These are phyloP conservation scores for Colletotrichum cordylinicola DNA, from an alignment of 2,329 filamentous ascomycete genomes.

Conservation along the genomic window DNA sequence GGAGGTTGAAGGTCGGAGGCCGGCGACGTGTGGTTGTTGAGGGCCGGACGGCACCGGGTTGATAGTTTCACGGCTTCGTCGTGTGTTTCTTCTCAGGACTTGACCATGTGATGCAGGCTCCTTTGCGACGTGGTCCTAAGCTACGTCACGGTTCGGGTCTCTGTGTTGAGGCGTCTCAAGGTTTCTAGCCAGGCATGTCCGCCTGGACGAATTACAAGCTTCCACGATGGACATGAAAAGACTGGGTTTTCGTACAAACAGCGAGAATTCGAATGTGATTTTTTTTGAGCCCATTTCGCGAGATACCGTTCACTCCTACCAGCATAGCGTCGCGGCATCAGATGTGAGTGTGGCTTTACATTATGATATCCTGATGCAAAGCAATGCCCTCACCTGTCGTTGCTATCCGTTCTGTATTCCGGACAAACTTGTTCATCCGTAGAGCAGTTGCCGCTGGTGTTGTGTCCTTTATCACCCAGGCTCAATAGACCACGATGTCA, in stretches of 20 bases:
- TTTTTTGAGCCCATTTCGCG: rapidly evolving
- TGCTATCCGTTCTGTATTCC: background rate
- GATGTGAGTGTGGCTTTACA: background rate
- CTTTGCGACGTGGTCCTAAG: background rate
- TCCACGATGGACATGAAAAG: background rate
- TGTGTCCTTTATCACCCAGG: background rate
- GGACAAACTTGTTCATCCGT: too few relatives aligned
- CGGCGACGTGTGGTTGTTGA: background rate
- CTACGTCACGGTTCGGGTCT: too few relatives aligned
- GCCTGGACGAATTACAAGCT: background rate
- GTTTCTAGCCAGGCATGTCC: background rate
- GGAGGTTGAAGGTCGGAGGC: background rate
- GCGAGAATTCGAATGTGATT: too few relatives aligned
- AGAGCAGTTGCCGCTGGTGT: background rate
- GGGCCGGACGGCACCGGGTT: background rate
- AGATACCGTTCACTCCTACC: background rate
- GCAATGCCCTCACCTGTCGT: background rate
- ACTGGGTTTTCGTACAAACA: background rate
- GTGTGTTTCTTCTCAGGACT: background rate
- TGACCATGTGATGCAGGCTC: background rate
- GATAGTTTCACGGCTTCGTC: background rate
- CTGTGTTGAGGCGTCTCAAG: background rate
- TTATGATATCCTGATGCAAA: background rate
- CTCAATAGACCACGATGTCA: background rate
- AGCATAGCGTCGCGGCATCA: background rate